Conservation (phyloP, 768 basidiomycete genomes). For the Lactifluus subvellereus region DNA sequence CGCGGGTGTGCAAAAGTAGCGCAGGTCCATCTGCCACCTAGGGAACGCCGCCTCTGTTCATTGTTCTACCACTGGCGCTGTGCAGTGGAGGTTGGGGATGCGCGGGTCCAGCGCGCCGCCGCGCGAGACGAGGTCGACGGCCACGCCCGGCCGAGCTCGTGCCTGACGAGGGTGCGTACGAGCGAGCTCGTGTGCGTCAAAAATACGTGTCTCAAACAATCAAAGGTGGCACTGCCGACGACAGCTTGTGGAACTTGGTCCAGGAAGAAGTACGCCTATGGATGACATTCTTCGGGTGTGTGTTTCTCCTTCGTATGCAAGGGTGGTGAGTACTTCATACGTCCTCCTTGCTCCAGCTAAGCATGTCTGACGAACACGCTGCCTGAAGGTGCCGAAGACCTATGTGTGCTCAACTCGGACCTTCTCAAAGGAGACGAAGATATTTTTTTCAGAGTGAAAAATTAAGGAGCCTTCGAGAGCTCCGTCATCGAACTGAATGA, state of each 20-base stretch:
- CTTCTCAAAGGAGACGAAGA: neutral
- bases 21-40: conserved; percentile 14
- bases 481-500: too few species aligned
- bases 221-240: too few species aligned
- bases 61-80: neutral
- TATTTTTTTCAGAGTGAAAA: too few species aligned
- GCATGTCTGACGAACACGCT: too few species aligned
- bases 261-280: too few species aligned
- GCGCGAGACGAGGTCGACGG: conserved; percentile 68
- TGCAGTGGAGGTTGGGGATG: conserved; percentile 4
- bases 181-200: conserved; percentile 72
- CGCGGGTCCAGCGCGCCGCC: conserved; percentile 38
- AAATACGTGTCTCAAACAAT: conserved; percentile 52
- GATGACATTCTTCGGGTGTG: too few species aligned
- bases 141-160: conserved; percentile 91
- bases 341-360: too few species aligned
- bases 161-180: conserved; percentile 72
- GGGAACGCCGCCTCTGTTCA: neutral
- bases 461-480: too few species aligned
- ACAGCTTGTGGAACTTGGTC: too few species aligned
- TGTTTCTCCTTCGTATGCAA: too few species aligned
- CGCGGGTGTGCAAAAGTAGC: conserved; percentile 16
- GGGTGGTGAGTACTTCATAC: too few species aligned
- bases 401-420: neutral
- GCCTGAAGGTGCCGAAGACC: too few species aligned